phyloP scores from a whole-genome alignment of 495 filamentous ascomycete genomes.

The Daldinia grandis region DNA sequence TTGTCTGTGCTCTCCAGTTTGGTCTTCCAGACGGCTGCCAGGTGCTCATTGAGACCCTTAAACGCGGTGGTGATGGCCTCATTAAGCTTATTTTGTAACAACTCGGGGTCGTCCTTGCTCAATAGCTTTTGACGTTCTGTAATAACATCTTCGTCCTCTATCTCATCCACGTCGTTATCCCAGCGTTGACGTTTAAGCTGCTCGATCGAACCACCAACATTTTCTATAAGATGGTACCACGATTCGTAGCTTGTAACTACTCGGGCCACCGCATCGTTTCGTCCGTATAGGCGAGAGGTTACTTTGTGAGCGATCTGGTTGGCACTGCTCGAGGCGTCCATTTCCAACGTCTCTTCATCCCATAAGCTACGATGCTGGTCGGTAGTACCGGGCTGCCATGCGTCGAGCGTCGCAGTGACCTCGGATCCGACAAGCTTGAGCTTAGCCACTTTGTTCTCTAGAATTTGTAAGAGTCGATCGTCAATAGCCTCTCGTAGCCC shows the following conservation, averaged over 20 bases:
- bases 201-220: slow-evolving; percentile 67
- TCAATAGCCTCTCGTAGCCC: slow-evolving; percentile 75
- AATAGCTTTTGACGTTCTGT: slow-evolving; percentile 70
- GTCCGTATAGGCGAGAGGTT: slow-evolving; percentile 65
- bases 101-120: slow-evolving; percentile 74
- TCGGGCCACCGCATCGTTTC: slow-evolving; percentile 68
- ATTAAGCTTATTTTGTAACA: slow-evolving; percentile 68
- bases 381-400: slow-evolving; percentile 63
- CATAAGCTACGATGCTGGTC: slow-evolving; percentile 63
- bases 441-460: slow-evolving; percentile 65
- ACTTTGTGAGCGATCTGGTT: slow-evolving; percentile 55
- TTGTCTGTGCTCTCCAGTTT: slow-evolving; percentile 54
- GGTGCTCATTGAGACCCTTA: slow-evolving; percentile 61
- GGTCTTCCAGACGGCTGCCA: slow-evolving; percentile 58
- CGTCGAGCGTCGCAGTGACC: slow-evolving; percentile 57
- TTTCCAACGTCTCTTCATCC: slow-evolving; percentile 63
- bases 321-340: slow-evolving; percentile 55
- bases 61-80: slow-evolving; percentile 67
- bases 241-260: slow-evolving; percentile 67
- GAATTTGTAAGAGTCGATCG: slow-evolving; percentile 64
- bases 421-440: slow-evolving; percentile 68
- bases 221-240: slow-evolving; percentile 73
- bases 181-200: slow-evolving; percentile 73
- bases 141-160: slow-evolving; percentile 76
- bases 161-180: slow-evolving; percentile 79